phyloP scores from a whole-genome alignment of 106 monocot genomes.

The Acorus gramineus region DNA sequence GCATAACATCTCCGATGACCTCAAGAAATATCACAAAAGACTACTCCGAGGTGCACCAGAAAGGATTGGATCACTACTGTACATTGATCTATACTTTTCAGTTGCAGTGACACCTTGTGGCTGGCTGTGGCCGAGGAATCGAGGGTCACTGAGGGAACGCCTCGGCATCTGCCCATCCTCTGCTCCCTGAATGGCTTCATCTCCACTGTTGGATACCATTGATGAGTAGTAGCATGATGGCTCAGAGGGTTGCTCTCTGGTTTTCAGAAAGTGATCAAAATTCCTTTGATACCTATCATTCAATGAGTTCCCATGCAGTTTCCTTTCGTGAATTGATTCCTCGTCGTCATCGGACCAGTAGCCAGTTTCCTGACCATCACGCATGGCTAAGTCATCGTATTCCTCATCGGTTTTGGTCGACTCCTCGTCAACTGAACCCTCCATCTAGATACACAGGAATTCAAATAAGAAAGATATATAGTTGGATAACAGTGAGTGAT shows the following conservation, averaged over 20 bases:
- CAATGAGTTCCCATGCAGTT: not conserved
- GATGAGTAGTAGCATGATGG: slow-evolving; percentile 1
- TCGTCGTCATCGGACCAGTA: slow-evolving; percentile 52
- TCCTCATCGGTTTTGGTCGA: slow-evolving; percentile 92
- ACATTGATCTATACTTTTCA: slow-evolving; percentile 4
- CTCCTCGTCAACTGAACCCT: slow-evolving; percentile 90
- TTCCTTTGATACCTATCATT: slow-evolving; percentile 33
- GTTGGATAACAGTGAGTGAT: too few relatives aligned
- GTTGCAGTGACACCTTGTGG: slow-evolving; percentile 5
- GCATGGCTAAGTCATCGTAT: slow-evolving; percentile 80
- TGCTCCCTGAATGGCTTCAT: slow-evolving; percentile 6
- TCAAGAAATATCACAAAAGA: too few relatives aligned
- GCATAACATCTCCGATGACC: too few relatives aligned
- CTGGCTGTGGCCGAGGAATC: slow-evolving; percentile 8
- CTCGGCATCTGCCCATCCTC: slow-evolving; percentile 21
- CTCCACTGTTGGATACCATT: not conserved
- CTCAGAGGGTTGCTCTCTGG: slow-evolving; percentile 11
- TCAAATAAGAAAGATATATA: too few relatives aligned
- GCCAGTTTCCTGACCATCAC: slow-evolving; percentile 43
- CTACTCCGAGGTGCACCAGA: too few relatives aligned
- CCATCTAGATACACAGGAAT: slow-evolving; percentile 27
- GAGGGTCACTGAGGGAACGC: slow-evolving; percentile 42
- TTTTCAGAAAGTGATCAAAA: slow-evolving; percentile 19
- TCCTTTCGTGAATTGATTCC: not conserved
- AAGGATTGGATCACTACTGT: too few relatives aligned